phyloP scores from a whole-genome alignment of 306 rosid genomes.

The Pueraria montana region DNA sequence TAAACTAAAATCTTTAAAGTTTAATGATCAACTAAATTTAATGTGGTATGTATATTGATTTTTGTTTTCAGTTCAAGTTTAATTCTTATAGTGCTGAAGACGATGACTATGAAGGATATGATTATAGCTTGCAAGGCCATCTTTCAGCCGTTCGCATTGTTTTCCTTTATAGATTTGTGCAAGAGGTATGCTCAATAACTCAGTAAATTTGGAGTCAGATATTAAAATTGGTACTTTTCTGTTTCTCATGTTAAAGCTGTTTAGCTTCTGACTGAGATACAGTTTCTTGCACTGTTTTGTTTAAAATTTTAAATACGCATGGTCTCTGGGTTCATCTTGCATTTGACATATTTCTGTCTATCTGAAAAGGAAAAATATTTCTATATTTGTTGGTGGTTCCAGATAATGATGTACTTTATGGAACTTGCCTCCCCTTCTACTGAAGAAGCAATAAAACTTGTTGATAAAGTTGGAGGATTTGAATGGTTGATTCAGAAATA shows the following conservation, averaged over 20 bases:
- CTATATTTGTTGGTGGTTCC: slow-evolving; percentile 42
- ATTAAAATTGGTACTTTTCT: slow-evolving; percentile 32
- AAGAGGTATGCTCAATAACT: slow-evolving; percentile 76
- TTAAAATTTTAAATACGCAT: slow-evolving; percentile 34
- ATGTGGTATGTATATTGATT: background rate
- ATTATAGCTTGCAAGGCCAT: slow-evolving; percentile 85
- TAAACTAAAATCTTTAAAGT: background rate
- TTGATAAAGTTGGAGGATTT: slow-evolving; percentile 97
- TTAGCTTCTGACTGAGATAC: slow-evolving; percentile 8
- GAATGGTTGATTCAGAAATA: slow-evolving; percentile 96
- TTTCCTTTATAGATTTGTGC: slow-evolving; percentile 95
- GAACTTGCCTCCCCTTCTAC: slow-evolving; percentile 89
- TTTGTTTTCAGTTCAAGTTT: slow-evolving; percentile 85
- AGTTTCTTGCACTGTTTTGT: slow-evolving; percentile 12
- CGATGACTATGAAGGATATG: slow-evolving; percentile 93
- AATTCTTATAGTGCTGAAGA: slow-evolving; percentile 87
- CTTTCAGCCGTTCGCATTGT: slow-evolving; percentile 98
- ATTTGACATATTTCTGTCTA: slow-evolving; percentile 30
- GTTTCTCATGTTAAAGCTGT: slow-evolving; percentile 13
- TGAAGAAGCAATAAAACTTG: slow-evolving; percentile 95
- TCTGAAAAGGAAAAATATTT: background rate
- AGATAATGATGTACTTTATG: slow-evolving; percentile 95
- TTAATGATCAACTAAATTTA: background rate
- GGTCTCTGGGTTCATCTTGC: slow-evolving; percentile 34
- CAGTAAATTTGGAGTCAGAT: slow-evolving; percentile 25